These are phyloP conservation scores for Larix kaempferi DNA, from an alignment of 75 land plant species.

Conservation along the genomic window DNA sequence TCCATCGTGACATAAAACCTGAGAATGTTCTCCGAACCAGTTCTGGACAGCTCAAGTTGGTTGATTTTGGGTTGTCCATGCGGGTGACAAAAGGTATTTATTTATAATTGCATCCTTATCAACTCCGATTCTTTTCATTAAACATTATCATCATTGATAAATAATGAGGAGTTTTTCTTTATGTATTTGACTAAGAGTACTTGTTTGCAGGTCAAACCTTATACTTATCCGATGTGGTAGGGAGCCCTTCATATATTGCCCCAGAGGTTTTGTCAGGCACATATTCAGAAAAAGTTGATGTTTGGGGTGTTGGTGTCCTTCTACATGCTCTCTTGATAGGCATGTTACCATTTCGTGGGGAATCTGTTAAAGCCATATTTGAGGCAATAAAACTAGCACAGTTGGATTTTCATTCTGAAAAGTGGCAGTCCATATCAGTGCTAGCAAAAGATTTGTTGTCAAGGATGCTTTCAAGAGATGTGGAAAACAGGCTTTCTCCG, in stretches of 20 bases:
- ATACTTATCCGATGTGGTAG: conserved; percentile 71
- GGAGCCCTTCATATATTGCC: conserved; percentile 86
- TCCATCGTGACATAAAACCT: conserved; percentile 82
- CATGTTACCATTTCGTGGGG: conserved; percentile 64
- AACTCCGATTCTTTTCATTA: not conserved
- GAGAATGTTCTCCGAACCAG: conserved; percentile 70
- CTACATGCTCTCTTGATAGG: conserved; percentile 68
- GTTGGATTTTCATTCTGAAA: conserved; percentile 51
- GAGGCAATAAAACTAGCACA: conserved; percentile 59
- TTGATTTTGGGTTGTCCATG: conserved; percentile 82
- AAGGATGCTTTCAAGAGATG: conserved; percentile 61
- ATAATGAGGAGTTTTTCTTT: too few relatives aligned
- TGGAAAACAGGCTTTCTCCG: conserved; percentile 45
- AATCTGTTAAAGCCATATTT: conserved; percentile 66
- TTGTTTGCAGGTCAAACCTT: conserved; percentile 43
- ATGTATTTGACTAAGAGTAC: not conserved
- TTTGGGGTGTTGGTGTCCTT: conserved; percentile 86
- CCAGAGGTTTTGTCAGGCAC: conserved; percentile 74
- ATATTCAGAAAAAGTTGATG: conserved; percentile 75
- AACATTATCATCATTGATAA: not conserved
- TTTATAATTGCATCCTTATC: not conserved
- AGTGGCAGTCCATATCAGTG: conserved; percentile 56
- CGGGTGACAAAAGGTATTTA: conserved; percentile 54
- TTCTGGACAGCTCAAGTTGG: conserved; percentile 58
- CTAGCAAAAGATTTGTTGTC: conserved; percentile 57